Conservation (phyloP, 805 yeast genomes). For the Ogataea pini region DNA sequence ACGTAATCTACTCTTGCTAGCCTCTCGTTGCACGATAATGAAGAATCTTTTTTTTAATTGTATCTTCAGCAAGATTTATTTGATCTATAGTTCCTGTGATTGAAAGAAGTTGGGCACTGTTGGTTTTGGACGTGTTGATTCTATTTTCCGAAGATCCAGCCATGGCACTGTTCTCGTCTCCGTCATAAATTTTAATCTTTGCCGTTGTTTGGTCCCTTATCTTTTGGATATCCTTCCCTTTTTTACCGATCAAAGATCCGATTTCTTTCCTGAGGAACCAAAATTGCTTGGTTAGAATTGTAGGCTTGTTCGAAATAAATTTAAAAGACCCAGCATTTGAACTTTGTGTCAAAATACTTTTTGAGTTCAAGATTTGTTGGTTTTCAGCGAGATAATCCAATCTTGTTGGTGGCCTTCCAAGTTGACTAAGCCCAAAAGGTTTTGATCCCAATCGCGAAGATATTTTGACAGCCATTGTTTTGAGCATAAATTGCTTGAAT, state of each 20-base stretch:
- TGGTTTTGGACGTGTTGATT: not conserved
- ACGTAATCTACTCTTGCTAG: slow-evolving; percentile 1
- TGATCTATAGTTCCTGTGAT: slow-evolving; percentile 16
- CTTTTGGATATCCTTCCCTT: slow-evolving; percentile 41
- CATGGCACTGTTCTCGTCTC: slow-evolving; percentile 11
- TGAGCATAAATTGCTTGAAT: not conserved
- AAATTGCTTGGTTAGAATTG: slow-evolving; percentile 16
- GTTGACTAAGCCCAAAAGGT: not conserved
- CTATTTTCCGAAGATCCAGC: not conserved
- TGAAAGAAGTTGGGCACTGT: slow-evolving; percentile 17
- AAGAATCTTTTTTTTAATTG: slow-evolving; percentile 11
- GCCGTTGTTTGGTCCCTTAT: slow-evolving; percentile 40
- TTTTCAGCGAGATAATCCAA: slow-evolving; percentile 7
- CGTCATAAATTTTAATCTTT: slow-evolving; percentile 40
- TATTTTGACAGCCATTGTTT: not conserved
- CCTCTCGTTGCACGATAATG: slow-evolving; percentile 19
- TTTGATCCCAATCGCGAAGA: not conserved
- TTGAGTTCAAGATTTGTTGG: slow-evolving; percentile 1
- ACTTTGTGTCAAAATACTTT: not conserved
- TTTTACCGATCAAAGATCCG: slow-evolving; percentile 43
- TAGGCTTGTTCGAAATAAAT: not conserved
- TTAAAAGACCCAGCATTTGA: not conserved
- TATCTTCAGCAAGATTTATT: slow-evolving; percentile 15
- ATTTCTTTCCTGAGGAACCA: slow-evolving; percentile 36
- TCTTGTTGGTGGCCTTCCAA: slow-evolving; percentile 10